phyloP scores from a whole-genome alignment of 805 yeast genomes.

The Lipomyces japonicus region DNA sequence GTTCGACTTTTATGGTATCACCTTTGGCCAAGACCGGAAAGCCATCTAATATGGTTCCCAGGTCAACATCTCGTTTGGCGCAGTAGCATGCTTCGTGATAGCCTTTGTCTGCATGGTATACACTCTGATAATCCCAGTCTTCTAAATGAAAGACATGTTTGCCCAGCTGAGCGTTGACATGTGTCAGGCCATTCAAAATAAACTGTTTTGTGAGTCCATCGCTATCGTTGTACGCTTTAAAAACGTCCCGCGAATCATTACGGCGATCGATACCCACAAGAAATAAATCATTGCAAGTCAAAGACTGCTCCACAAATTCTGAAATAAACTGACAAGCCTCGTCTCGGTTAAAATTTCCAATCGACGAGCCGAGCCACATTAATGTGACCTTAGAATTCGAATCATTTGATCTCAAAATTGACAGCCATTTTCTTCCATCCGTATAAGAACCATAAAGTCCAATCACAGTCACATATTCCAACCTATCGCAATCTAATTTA shows the following conservation, averaged over 20 bases:
- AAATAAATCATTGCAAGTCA: slow-evolving; percentile 18
- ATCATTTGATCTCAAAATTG: background rate
- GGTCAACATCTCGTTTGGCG: slow-evolving; percentile 15
- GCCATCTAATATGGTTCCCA: background rate
- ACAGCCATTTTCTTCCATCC: slow-evolving; percentile 24
- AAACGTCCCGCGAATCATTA: slow-evolving; percentile 21
- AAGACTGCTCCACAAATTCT: slow-evolving; percentile 9
- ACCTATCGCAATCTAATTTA: slow-evolving; percentile 2
- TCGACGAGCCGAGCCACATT: slow-evolving; percentile 30
- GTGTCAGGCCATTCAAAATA: slow-evolving; percentile 27
- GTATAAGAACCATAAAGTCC: slow-evolving; percentile 30
- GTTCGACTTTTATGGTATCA: slow-evolving; percentile 19
- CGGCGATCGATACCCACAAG: slow-evolving; percentile 29
- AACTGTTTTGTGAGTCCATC: slow-evolving; percentile 23
- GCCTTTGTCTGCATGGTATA: slow-evolving; percentile 22
- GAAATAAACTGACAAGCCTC: slow-evolving; percentile 21
- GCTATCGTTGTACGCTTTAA: slow-evolving; percentile 28
- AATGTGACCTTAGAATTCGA: slow-evolving; percentile 11
- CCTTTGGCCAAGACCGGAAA: slow-evolving; percentile 12
- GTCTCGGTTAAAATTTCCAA: slow-evolving; percentile 26
- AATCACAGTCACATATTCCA: slow-evolving; percentile 10
- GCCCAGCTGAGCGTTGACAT: slow-evolving; percentile 17
- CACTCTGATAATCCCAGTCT: slow-evolving; percentile 27
- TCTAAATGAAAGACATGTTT: slow-evolving; percentile 8
- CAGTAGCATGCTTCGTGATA: slow-evolving; percentile 27